phyloP scores from a whole-genome alignment of 2,329 filamentous ascomycete species.

The Spiromastix sp. region DNA sequence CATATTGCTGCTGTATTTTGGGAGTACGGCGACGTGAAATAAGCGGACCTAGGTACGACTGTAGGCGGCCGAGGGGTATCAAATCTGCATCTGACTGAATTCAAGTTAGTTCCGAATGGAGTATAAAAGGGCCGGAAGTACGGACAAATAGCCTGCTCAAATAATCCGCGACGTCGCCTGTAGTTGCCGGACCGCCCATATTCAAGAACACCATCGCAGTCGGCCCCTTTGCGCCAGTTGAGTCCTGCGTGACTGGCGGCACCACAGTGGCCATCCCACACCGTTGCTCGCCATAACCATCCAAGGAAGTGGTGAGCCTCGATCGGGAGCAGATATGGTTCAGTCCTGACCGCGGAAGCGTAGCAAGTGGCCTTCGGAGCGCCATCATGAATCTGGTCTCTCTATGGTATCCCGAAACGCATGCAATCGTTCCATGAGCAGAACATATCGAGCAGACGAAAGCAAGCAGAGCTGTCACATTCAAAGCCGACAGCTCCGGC shows the following conservation, averaged over 20 bases:
- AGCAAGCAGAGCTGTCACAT: too few species aligned
- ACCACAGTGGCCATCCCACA: constrained; percentile 48
- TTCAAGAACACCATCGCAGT: constrained; percentile 99
- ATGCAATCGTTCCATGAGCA: too few species aligned
- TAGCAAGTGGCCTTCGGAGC: constrained; percentile 27
- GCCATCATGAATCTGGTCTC: too few species aligned
- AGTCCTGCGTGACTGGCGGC: constrained; percentile 71
- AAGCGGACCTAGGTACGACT: constrained; percentile 80
- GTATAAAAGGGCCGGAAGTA: constrained; percentile 9
- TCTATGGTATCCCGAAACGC: too few species aligned
- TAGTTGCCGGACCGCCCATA: constrained; percentile 91
- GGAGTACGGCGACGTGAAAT: constrained; percentile 81
- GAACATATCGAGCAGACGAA: too few species aligned
- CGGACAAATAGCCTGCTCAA: constrained; percentile 83
- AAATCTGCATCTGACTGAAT: constrained; percentile 71
- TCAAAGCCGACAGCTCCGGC: neutral
- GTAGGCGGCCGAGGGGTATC: constrained; percentile 87
- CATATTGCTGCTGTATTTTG: constrained; percentile 94
- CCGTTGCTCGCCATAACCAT: constrained; percentile 17
- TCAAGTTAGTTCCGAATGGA: constrained; percentile 7
- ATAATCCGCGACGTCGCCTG: constrained; percentile 79
- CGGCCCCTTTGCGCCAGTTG: constrained; percentile 60
- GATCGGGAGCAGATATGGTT: constrained; percentile 16
- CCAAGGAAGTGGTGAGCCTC: constrained; percentile 14
- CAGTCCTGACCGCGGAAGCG: constrained; percentile 20